Evolutionary conservation across 2,329 filamentous ascomycete species (phyloP).

Genomic region (Botrytis pseudocinerea): DNA sequence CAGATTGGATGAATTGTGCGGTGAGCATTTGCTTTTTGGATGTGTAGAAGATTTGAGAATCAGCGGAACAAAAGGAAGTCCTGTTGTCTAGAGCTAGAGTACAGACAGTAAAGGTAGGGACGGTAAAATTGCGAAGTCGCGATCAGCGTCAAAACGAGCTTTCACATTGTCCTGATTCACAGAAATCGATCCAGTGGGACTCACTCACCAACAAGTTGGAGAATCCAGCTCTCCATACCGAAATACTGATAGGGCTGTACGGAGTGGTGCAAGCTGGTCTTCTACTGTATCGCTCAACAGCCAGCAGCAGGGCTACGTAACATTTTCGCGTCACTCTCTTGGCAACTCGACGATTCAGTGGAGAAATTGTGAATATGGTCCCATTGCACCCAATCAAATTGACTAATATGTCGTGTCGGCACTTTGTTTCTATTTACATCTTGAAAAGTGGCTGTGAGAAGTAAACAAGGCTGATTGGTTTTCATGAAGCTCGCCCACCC

Average conservation of each 20-base stretch:
- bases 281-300: neutral
- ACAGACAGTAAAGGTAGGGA: neutral
- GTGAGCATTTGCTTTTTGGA: neutral
- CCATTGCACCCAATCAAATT: neutral
- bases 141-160: neutral
- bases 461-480: conserved; percentile 9
- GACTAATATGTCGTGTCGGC: neutral
- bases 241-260: neutral
- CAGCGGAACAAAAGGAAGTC: neutral
- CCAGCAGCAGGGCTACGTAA: conserved; percentile 13
- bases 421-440: conserved; percentile 19
- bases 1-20: neutral
- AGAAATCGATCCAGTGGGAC: neutral
- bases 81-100: neutral
- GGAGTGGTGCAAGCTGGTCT: neutral
- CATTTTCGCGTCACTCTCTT: conserved; percentile 18
- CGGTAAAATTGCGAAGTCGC: neutral
- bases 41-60: neutral
- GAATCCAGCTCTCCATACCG: neutral
- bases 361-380: neutral
- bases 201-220: neutral
- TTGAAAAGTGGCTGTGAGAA: conserved; percentile 9
- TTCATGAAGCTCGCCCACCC: neutral
- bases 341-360: conserved; percentile 3
- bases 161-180: conserved; percentile 3